Evolutionary conservation across 495 filamentous ascomycete genomes (phyloP).

Genomic region (Penicillium taxi): DNA sequence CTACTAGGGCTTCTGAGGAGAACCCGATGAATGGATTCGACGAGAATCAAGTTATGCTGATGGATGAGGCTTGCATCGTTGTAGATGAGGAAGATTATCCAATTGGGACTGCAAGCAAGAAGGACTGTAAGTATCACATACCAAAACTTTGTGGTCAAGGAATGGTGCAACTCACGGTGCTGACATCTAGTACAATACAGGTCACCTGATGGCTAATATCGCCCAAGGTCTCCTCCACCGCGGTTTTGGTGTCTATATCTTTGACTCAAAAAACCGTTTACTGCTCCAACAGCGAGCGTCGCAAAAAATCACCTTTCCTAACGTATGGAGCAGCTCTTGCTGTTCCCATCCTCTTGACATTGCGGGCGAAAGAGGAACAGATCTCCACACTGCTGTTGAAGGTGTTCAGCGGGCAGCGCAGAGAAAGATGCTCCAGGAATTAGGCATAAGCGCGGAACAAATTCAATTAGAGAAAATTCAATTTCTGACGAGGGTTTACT

Average conservation of each 20-base stretch:
- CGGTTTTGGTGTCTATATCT: conserved; percentile 96
- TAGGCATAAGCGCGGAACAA: conserved; percentile 83
- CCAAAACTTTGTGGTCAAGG: conserved; percentile 3
- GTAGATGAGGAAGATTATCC: conserved; percentile 84
- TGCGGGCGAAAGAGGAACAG: conserved; percentile 80
- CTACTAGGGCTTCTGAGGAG: too few species aligned
- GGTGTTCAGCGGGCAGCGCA: conserved; percentile 88
- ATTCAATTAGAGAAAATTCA: conserved; percentile 84
- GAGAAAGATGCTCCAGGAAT: conserved; percentile 87
- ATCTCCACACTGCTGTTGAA: conserved; percentile 66
- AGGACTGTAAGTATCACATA: conserved; percentile 61
- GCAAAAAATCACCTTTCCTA: conserved; percentile 99
- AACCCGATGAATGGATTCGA: too few species aligned
- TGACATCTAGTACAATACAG: conserved; percentile 34
- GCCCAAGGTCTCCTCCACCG: conserved; percentile 90
- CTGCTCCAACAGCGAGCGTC: conserved; percentile 91
- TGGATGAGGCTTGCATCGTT: conserved; percentile 99
- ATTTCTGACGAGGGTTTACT: conserved; percentile 95
- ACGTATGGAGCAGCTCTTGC: conserved; percentile 99
- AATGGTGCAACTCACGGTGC: background rate
- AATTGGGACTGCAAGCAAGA: conserved; percentile 97
- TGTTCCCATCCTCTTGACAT: conserved; percentile 95
- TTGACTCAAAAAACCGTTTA: conserved; percentile 79
- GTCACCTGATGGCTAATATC: conserved; percentile 98
- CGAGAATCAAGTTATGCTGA: conserved; percentile 91